Evolutionary conservation across 805 yeast species (phyloP).

Genomic region (Candida nanaspora): DNA sequence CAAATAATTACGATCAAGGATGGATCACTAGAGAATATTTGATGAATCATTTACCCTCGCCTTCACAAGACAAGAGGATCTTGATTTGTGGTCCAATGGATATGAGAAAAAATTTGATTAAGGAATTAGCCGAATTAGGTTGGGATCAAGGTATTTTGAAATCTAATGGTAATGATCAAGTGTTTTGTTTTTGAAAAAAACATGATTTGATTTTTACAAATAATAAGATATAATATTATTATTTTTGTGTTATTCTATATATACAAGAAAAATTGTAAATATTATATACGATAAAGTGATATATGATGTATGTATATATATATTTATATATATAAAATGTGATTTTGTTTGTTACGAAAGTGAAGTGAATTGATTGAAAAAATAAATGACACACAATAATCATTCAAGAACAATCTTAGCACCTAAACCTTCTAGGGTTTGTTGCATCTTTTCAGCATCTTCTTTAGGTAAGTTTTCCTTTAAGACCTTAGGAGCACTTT

Average conservation of each 20-base stretch:
- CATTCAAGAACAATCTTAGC: slow-evolving; percentile 89
- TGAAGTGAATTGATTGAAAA: too few species aligned
- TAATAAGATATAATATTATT: too few species aligned
- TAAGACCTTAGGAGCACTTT: slow-evolving; percentile 91
- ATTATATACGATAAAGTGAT: too few species aligned
- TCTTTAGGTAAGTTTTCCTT: slow-evolving; percentile 95
- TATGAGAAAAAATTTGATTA: slow-evolving; percentile 49
- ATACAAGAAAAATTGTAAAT: neutral
- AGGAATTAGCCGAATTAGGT: slow-evolving; percentile 50
- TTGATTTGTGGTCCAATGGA: slow-evolving; percentile 72
- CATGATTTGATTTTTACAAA: too few species aligned
- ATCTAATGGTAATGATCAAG: slow-evolving; percentile 28
- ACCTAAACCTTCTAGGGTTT: slow-evolving; percentile 88
- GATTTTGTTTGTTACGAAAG: too few species aligned
- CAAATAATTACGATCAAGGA: slow-evolving; percentile 46
- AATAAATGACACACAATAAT: slow-evolving; percentile 7
- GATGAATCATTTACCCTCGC: slow-evolving; percentile 42
- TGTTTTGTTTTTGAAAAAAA: slow-evolving; percentile 24
- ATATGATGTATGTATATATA: too few species aligned
- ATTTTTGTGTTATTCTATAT: too few species aligned
- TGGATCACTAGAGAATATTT: slow-evolving; percentile 53
- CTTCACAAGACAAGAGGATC: slow-evolving; percentile 43
- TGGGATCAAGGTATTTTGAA: slow-evolving; percentile 36
- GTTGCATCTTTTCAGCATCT: slow-evolving; percentile 95
- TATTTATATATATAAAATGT: too few species aligned